phyloP scores from a whole-genome alignment of 2,329 filamentous ascomycete genomes.

The Aspergillus aculeatinus region DNA sequence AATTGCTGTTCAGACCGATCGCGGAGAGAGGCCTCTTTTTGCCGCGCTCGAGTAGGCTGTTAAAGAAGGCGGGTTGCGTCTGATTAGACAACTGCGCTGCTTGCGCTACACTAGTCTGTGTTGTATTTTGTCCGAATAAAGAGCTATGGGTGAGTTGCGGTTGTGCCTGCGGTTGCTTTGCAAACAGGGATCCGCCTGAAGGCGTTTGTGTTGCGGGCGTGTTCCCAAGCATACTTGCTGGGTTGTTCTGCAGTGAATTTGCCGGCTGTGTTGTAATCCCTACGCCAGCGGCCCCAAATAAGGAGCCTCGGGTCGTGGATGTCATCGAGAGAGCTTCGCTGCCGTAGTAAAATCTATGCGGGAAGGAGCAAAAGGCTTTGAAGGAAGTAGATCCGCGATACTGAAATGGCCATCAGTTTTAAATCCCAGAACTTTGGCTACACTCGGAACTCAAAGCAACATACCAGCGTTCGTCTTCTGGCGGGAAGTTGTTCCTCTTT shows the following conservation, averaged over 20 bases:
- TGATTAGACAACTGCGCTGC: slow-evolving; percentile 29
- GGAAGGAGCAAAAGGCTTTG: background rate
- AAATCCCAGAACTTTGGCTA: background rate
- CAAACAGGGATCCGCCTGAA: slow-evolving; percentile 27
- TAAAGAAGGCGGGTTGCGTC: slow-evolving; percentile 60
- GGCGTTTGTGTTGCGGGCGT: slow-evolving; percentile 23
- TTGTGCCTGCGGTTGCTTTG: slow-evolving; percentile 24
- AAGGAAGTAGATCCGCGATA: background rate
- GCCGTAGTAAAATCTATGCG: background rate
- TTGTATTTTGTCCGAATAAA: slow-evolving; percentile 29
- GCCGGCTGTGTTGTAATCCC: slow-evolving; percentile 26
- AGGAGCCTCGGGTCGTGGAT: slow-evolving; percentile 26
- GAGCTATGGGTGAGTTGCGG: slow-evolving; percentile 29
- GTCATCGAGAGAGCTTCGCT: slow-evolving; percentile 14
- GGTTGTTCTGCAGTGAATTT: slow-evolving; percentile 29
- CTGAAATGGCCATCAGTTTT: background rate
- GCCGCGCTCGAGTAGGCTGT: slow-evolving; percentile 62
- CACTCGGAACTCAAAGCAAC: background rate
- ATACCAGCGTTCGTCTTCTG: background rate
- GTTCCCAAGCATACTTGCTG: slow-evolving; percentile 28
- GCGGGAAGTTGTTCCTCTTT: background rate
- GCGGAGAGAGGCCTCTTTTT: slow-evolving; percentile 69
- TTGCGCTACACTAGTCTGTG: slow-evolving; percentile 23
- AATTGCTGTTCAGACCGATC: slow-evolving; percentile 52
- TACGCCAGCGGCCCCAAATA: slow-evolving; percentile 31